Evolutionary conservation across 495 filamentous ascomycete species (phyloP), one percentile per base, ranked within the genome.

Genomic region (Penicillium simplicissimum): DNA sequence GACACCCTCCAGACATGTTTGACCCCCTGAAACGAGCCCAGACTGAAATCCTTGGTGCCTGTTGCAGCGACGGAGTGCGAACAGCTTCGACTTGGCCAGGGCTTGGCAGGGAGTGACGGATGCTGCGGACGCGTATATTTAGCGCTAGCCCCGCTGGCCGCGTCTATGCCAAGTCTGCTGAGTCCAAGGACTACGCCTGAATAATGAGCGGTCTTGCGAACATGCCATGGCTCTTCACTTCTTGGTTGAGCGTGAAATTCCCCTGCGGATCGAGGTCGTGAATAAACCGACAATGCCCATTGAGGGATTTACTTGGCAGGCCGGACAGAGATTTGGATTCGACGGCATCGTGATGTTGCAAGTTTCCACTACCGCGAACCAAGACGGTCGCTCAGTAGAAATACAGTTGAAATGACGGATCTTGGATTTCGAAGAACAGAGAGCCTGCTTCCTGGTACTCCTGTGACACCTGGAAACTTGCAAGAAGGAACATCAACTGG

Each of bases 1-100:
- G 53, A 55, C 37, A 21, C 52, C 28, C 33, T 35, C 42, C 15
- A 35, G 17, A 37, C 19, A n/a, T 7, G 23, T 13, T 45, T 10
- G 25, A 19, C 38, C 45, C 52, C 53, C 53, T 40, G 56, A 58
- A 57, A 52, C 31, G 17, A 47, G 40, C 9, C 28, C n/a, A 60
- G 52, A 28, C 21, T 17, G 8, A 51, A 51, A n/a, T 51, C 14
- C 28, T 23, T 33, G 48, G 55, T 31, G 38, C 31, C 43, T 59
- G 10, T 43, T 34, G 40, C 21, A 43, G 52, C 23, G 61, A 60
- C 36, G 23, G 40, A 59, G 42, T 42, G 35, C 45, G 28, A 52
- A 60, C 35, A 25, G 52, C 21, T 51, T 48, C 34, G 25, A 33
- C 61, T 64, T 64, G 61, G 61, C 61, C 45, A 11, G 2, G 42